Base-by-base conservation (phyloP, 2,329 filamentous ascomycete genomes). In the Chaetomium olivaceum region DNA sequence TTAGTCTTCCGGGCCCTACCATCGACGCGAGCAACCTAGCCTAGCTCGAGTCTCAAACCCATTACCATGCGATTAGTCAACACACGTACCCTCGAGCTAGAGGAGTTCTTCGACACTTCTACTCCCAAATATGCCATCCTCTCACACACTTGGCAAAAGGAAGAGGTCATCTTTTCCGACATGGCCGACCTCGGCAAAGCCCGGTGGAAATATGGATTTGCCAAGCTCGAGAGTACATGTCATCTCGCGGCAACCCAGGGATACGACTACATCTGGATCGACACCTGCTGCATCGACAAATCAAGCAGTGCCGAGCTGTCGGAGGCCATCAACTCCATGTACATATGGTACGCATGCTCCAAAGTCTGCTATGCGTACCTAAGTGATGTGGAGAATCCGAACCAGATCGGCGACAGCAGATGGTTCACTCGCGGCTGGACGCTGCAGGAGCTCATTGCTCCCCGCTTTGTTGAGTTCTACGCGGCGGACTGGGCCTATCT, bases 271-370 rank as follows among this genome's bases (percentile, higher is more conserved):
- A 31, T 52, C 6, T 66, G 61, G 64, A 31, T 63, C 19, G 64
- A 66, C 31, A 63, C 64, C 0, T 63, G 61, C 25, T 66, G 64
- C 51, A 63, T 66, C 61, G 64, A 66, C 52, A 66, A 66, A 31
- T 31, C 39, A 3, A 57, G 50, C 56, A 63, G 61, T 52, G 51
- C 61, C 21, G 61, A 66, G 33, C 61, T 66, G 5, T 58, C 64
- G 3, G 64, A 62, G 25, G 56, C 59, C 36, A 65, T 65, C 33
- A 65, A 65, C 29, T 59, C 59, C 36, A 66, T 66, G 64, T 66
- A 12, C 29, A 19, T 19, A 5, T 66, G 56, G 60, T 62, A 66
- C 16, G 19, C 2, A 1, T 0, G 23, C 1, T 31, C 64, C 0
- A n/a, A 5, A 1, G 29, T 63, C 3, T 66, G 61, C 39, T 66